These are phyloP conservation scores for Ananas comosus DNA, from an alignment of 176 grass and related monocot genomes.

Conservation along the genomic window DNA sequence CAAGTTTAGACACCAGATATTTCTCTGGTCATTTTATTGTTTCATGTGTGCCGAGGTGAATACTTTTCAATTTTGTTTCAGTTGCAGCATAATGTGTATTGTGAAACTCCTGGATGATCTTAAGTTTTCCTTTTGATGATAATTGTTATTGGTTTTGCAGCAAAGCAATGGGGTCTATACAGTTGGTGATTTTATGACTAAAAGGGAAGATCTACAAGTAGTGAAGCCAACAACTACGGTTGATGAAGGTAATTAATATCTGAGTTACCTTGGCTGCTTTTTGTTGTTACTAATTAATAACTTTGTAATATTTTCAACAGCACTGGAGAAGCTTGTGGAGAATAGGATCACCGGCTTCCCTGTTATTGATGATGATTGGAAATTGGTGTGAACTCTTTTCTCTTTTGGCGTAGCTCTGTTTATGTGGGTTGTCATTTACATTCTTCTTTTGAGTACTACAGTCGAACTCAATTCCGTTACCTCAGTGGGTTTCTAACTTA, in stretches of 20 bases:
- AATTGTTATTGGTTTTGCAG: slow-evolving; percentile 29
- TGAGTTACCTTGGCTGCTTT: neutral
- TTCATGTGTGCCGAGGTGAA: neutral
- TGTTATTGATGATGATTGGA: slow-evolving; percentile 71
- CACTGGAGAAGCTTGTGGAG: slow-evolving; percentile 60
- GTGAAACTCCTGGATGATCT: neutral
- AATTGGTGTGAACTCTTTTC: slow-evolving; percentile 39
- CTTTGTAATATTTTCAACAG: slow-evolving; percentile 24
- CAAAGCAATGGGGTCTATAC: slow-evolving; percentile 55
- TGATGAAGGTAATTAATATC: slow-evolving; percentile 44
- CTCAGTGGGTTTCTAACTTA: too few relatives aligned
- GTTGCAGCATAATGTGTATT: neutral
- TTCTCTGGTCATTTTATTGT: neutral
- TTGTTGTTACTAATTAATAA: neutral
- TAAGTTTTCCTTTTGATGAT: neutral
- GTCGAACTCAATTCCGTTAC: too few relatives aligned
- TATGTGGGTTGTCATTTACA: slow-evolving; percentile 8
- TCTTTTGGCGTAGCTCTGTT: neutral
- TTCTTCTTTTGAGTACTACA: neutral
- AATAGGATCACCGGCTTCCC: slow-evolving; percentile 78
- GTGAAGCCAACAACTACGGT: slow-evolving; percentile 52
- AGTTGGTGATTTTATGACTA: slow-evolving; percentile 87
- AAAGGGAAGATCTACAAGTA: slow-evolving; percentile 42
- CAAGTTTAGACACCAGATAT: neutral
- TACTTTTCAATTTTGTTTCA: neutral